Conservation (phyloP, 2,329 filamentous ascomycete species). For the Penicillium sp. region DNA sequence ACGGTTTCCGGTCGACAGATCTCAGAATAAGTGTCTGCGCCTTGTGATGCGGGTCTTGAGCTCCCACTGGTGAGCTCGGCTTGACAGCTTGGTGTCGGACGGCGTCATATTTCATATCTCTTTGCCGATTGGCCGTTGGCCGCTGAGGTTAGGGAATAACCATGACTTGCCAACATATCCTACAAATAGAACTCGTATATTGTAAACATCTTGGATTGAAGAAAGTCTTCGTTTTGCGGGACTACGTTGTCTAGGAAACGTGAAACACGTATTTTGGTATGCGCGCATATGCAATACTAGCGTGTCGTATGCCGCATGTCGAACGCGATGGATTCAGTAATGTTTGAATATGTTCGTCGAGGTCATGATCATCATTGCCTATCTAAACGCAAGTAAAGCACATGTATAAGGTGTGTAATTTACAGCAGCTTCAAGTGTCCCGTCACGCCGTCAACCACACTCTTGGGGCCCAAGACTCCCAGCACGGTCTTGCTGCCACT, state of each 20-base stretch:
- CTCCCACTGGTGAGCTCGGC: slow-evolving; percentile 63
- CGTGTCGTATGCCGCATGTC: not conserved
- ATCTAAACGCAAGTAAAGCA: slow-evolving; percentile 1
- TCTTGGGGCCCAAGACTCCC: slow-evolving; percentile 73
- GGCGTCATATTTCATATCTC: slow-evolving; percentile 81
- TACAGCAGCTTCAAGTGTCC: slow-evolving; percentile 75
- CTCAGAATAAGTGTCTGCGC: slow-evolving; percentile 62
- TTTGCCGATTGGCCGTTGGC: slow-evolving; percentile 80
- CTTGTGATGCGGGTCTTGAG: slow-evolving; percentile 50
- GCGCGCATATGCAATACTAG: not conserved
- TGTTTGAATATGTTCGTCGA: slow-evolving; percentile 8
- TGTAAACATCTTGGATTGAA: not conserved
- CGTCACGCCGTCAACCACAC: slow-evolving; percentile 76
- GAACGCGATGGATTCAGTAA: not conserved
- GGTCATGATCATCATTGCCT: slow-evolving; percentile 16
- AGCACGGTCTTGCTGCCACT: slow-evolving; percentile 85
- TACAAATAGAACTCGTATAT: slow-evolving; percentile 4
- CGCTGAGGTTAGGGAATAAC: slow-evolving; percentile 82
- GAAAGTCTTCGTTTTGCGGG: not conserved
- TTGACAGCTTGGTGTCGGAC: slow-evolving; percentile 45
- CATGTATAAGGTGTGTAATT: slow-evolving; percentile 15
- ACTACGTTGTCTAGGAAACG: not conserved
- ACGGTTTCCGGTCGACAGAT: slow-evolving; percentile 89
- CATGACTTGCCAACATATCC: slow-evolving; percentile 64
- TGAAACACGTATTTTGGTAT: not conserved